Conservation (phyloP, 169 alveolate species). For the Cryptosporidium canis region DNA sequence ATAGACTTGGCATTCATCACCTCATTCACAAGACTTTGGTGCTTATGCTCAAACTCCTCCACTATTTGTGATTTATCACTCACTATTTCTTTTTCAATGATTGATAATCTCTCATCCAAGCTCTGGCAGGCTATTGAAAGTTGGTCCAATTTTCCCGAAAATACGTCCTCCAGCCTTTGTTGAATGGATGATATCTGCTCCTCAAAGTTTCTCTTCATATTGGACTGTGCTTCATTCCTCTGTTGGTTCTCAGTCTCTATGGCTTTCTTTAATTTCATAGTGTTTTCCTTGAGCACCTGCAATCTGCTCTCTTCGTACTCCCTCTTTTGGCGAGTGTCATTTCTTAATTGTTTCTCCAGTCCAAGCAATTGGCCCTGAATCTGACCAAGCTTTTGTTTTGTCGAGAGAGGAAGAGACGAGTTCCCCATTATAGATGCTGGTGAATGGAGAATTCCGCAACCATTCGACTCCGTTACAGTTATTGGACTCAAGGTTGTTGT, state of each 20-base stretch:
- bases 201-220: conserved; percentile 46
- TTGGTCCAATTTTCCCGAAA: conserved; percentile 65
- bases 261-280: conserved; percentile 49
- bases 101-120: conserved; percentile 33
- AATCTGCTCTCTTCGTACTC: conserved; percentile 67
- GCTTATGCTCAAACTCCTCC: conserved; percentile 47
- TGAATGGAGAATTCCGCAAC: background rate
- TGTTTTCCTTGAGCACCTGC: conserved; percentile 47
- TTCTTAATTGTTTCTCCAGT: conserved; percentile 56
- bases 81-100: conserved; percentile 50
- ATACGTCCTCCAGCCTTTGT: conserved; percentile 35
- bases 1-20: conserved; percentile 62
- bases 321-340: conserved; percentile 71
- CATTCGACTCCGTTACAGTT: background rate
- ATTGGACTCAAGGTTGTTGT: conserved; percentile 1
- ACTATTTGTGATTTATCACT: conserved; percentile 40
- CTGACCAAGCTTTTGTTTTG: conserved; percentile 66
- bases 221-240: conserved; percentile 22
- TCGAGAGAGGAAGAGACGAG: conserved; percentile 49
- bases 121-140: conserved; percentile 71
- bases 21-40: conserved; percentile 56
- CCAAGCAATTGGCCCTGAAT: conserved; percentile 69
- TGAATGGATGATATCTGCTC: conserved; percentile 41
- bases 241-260: conserved; percentile 64
- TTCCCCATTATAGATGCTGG: conserved; percentile 14